Evolutionary conservation across 768 basidiomycete species (phyloP).

Genomic region (Pulveroboletus sp.): DNA sequence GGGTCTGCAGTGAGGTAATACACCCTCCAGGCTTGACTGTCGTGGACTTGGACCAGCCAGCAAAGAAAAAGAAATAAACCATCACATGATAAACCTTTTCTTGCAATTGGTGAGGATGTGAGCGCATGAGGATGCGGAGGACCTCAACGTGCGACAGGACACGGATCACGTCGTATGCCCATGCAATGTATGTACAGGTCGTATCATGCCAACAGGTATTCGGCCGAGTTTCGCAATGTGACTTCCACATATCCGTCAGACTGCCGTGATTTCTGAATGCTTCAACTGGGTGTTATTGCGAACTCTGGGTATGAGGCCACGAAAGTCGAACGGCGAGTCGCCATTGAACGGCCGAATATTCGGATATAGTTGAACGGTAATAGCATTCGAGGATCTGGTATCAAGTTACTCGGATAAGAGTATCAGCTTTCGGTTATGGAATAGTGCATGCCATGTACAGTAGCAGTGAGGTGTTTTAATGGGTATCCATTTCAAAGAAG

Average conservation of each 20-base stretch:
- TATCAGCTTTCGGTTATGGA: no score
- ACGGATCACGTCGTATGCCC: constrained; percentile 15
- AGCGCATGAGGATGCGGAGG: constrained; percentile 2
- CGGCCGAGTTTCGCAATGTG: background rate
- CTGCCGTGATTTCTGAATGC: background rate
- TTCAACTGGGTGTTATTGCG: background rate
- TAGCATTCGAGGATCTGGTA: background rate
- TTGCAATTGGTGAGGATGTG: background rate
- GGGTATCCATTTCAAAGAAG: no score
- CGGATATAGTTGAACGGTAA: background rate
- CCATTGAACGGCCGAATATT: background rate
- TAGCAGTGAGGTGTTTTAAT: no score
- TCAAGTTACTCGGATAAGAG: no score
- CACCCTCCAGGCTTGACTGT: constrained; percentile 59
- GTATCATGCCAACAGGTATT: constrained; percentile 14
- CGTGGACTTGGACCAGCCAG: constrained; percentile 53
- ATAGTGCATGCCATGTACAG: no score
- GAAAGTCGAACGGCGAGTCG: background rate
- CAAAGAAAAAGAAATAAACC: constrained; percentile 76
- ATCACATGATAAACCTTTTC: constrained; percentile 1
- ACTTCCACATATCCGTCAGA: background rate
- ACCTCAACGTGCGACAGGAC: constrained; percentile 4
- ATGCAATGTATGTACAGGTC: constrained; percentile 17
- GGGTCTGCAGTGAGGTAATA: background rate
- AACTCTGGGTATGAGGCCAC: background rate